Evolutionary conservation across 2,329 filamentous ascomycete species (phyloP).

Genomic region (Penicillium hordei): DNA sequence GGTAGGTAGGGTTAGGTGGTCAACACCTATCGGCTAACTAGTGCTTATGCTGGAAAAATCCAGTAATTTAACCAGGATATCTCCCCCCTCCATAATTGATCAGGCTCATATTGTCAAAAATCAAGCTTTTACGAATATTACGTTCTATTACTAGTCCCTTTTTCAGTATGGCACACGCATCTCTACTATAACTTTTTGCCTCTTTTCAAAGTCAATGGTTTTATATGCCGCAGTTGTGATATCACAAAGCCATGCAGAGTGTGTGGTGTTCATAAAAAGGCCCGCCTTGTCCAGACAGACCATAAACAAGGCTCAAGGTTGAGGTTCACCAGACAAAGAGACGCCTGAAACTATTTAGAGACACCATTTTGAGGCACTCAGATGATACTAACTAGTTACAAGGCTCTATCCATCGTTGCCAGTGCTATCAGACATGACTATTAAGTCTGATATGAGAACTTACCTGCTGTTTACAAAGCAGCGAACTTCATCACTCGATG

Average conservation of each 20-base stretch:
- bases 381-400: neutral
- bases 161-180: neutral
- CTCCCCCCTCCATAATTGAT: neutral
- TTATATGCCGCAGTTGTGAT: neutral
- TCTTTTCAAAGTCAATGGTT: neutral
- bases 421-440: neutral
- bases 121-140: neutral
- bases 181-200: neutral
- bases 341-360: neutral
- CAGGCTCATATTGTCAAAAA: neutral
- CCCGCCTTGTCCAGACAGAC: neutral
- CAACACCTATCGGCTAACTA: no score
- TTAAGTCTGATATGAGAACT: neutral
- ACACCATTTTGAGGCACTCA: neutral
- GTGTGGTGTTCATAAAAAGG: neutral
- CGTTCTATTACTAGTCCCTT: neutral
- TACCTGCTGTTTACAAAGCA: neutral
- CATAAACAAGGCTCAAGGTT: neutral
- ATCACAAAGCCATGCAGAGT: neutral
- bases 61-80: neutral
- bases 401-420: neutral
- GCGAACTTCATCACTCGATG: neutral
- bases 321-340: neutral
- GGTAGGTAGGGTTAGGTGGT: no score
- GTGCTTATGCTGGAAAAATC: neutral